Percentiles rank a stretch among this genome's conserved stretches.
Conservation (phyloP, 768 basidiomycete species). For the Pleurotus sapidus region DNA sequence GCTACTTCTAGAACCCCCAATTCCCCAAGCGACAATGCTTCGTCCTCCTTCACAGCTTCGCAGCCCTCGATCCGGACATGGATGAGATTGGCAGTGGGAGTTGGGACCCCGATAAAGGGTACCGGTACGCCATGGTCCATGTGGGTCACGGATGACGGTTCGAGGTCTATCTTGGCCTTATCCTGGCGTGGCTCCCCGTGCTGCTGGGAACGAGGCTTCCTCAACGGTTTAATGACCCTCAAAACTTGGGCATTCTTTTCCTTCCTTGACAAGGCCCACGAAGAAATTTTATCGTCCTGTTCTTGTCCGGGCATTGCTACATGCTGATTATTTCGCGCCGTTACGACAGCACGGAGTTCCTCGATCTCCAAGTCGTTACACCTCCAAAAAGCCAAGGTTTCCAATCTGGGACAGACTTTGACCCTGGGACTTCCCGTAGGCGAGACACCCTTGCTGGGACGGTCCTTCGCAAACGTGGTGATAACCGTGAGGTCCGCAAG, state of each 20-base stretch:
- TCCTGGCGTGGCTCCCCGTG: slow-evolving; percentile 4
- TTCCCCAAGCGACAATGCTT: slow-evolving; percentile 34
- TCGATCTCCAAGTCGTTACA: slow-evolving; percentile 41
- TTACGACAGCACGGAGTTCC: slow-evolving; percentile 33
- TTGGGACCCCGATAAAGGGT: slow-evolving; percentile 31
- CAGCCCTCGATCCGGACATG: slow-evolving; percentile 43
- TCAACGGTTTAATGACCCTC: slow-evolving; percentile 35
- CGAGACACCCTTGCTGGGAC: slow-evolving; percentile 8
- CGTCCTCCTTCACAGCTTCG: slow-evolving; percentile 30
- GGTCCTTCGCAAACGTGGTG: slow-evolving; percentile 6
- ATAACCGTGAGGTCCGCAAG: slow-evolving; percentile 35
- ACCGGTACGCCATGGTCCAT: slow-evolving; percentile 27
- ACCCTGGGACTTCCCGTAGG: slow-evolving; percentile 27
- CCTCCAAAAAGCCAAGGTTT: slow-evolving; percentile 49
- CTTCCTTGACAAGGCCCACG: too few relatives aligned
- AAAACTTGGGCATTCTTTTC: slow-evolving; percentile 2
- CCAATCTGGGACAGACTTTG: slow-evolving; percentile 47
- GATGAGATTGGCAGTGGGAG: slow-evolving; percentile 30
- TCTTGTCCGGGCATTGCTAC: neutral
- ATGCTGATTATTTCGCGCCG: slow-evolving; percentile 11
- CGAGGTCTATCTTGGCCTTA: slow-evolving; percentile 1
- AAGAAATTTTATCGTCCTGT: too few relatives aligned
- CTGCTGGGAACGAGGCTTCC: slow-evolving; percentile 24
- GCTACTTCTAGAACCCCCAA: slow-evolving; percentile 35
- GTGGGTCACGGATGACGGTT: slow-evolving; percentile 7